A percentile compares a stretch with the other conserved stretches of the same genome.
phyloP scores from a whole-genome alignment of 495 filamentous ascomycete species.

The Astrothelium macrocarpum region DNA sequence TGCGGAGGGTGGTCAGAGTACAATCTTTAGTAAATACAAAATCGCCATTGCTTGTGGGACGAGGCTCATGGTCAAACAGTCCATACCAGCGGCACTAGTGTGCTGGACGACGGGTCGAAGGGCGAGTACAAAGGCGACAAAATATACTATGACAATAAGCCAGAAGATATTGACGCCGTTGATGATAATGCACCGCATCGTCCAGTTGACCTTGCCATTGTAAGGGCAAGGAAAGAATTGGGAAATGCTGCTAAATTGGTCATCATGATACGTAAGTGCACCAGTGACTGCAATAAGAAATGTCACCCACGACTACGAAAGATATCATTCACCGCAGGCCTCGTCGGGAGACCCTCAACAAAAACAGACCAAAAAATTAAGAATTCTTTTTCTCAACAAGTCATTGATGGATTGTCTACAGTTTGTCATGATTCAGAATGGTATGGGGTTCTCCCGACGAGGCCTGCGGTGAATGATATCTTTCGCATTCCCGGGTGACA shows the following conservation, averaged over 20 bases:
- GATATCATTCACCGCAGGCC: no score
- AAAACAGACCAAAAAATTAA: no score
- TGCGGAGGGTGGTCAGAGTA: conserved; percentile 2
- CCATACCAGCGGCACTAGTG: conserved; percentile 11
- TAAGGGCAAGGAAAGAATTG: conserved; percentile 26
- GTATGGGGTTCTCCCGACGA: no score
- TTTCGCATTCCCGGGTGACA: no score
- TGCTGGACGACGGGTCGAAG: conserved; percentile 8
- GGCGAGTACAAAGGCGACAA: conserved; percentile 10
- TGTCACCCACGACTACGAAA: no score
- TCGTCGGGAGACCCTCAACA: no score
- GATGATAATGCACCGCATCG: conserved; percentile 34
- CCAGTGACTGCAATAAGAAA: conserved; percentile 21
- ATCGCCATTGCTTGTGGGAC: not conserved
- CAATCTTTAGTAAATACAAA: conserved; percentile 8
- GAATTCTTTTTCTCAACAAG: no score
- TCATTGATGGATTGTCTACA: no score
- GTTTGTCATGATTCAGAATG: no score
- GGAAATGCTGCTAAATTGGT: conserved; percentile 30
- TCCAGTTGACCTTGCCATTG: conserved; percentile 33
- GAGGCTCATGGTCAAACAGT: not conserved
- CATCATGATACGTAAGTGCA: conserved; percentile 32
- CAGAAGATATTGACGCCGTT: conserved; percentile 29
- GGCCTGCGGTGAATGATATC: no score
- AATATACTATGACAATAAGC: conserved; percentile 25